Base-by-base conservation (phyloP, 805 yeast species). In the Yarrowia bubula region DNA sequence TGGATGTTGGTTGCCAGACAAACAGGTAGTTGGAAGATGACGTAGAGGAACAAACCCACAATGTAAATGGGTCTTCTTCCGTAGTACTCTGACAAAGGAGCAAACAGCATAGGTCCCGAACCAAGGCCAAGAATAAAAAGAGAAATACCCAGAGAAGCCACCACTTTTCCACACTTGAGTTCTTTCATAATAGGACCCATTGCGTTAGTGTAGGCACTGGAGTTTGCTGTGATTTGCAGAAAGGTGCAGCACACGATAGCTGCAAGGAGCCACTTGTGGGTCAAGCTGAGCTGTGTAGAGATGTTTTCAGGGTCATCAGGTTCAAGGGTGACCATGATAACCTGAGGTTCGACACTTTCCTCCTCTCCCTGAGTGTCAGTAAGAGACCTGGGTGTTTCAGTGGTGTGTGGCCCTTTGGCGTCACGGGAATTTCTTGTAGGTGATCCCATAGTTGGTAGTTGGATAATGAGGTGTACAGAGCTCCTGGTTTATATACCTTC, bases 1-100 rank as follows among this genome's bases (percentile, higher is more conserved):
- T 67, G 67, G 22, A 74, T 66, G 51, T 71, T 71, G 8, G 47
- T 58, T 1, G 71, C 72, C 22, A 83, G 82, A 8, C 83, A 85
- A 64, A 85, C 79, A 0, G 81, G 80, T 43, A 84, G 72, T 70
- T 83, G 85, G 73, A 84, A 82, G 11, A 77, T 71, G 38, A 79
- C 76, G 31, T 78, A 77, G 55, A 82, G 69, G 71, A 80, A 73
- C 33, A 83, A 75, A 2, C 85, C 84, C 80, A 68, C 78, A 70
- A 86, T 68, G 72, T 86, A 89, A 2, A 88, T 79, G 58, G 86
- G 72, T 68, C 87, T 84, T 70, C 95, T 78, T 13, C 95, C 95
- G 72, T 85, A 88, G 43, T 87, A 77, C 44, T 87, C 86, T 6
- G 92, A 83, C 15, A 87, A 78, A 3, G 95, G 95, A 1, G 92